These are phyloP conservation scores for Cladobotryum mycophilum DNA, from an alignment of 2,329 filamentous ascomycete genomes.

Conservation along the genomic window DNA sequence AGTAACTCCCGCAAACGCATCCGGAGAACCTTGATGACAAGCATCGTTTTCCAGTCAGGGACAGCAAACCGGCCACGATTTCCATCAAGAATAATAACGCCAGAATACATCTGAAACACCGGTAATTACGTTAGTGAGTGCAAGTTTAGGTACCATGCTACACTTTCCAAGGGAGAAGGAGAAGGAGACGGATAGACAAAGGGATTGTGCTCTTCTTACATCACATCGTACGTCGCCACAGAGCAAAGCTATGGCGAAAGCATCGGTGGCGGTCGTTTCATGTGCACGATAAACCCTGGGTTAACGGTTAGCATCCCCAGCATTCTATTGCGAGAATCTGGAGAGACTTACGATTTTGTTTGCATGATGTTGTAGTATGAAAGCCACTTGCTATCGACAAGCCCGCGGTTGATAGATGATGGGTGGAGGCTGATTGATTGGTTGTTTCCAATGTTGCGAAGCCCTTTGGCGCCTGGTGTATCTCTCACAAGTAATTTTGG, in stretches of 20 bases:
- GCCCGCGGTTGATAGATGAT: constrained; percentile 78
- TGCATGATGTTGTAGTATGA: constrained; percentile 99
- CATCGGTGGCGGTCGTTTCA: constrained; percentile 74
- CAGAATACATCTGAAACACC: constrained; percentile 66
- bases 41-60: constrained; percentile 82
- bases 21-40: constrained; percentile 79
- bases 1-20: constrained; percentile 69
- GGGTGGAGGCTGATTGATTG: constrained; percentile 83
- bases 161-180: background rate
- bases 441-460: constrained; percentile 89
- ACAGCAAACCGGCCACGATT: constrained; percentile 80
- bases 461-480: constrained; percentile 61
- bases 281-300: constrained; percentile 78
- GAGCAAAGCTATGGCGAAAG: constrained; percentile 75
- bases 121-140: background rate
- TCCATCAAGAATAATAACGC: constrained; percentile 79
- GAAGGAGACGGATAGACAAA: background rate
- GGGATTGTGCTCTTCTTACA: constrained; percentile 37
- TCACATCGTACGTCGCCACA: constrained; percentile 87
- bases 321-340: background rate
- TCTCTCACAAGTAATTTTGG: constrained; percentile 84
- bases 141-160: background rate
- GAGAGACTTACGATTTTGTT: constrained; percentile 59
- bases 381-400: constrained; percentile 66
- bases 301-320: constrained; percentile 10